A percentile compares a stretch with the other conserved stretches of the same genome.
Evolutionary conservation across 345 rosid species (phyloP).

Genomic region (Euphorbia lathyris): DNA sequence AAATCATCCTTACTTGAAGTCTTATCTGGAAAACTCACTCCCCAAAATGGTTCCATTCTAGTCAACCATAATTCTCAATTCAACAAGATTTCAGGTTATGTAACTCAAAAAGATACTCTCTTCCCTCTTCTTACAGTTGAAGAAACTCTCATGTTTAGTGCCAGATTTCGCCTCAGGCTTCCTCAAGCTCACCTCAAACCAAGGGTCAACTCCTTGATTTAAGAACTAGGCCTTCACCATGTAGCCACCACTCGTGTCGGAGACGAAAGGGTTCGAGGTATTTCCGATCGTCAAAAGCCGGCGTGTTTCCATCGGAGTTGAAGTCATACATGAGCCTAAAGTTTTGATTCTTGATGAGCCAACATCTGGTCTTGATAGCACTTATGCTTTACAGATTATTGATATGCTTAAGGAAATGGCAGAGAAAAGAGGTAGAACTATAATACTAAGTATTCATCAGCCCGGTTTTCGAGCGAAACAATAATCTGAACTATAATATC

Average conservation of each 20-base stretch:
- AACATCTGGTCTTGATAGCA: slow-evolving; percentile 96
- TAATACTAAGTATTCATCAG: too few species aligned
- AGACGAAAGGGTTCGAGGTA: slow-evolving; percentile 75
- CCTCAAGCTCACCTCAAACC: slow-evolving; percentile 48
- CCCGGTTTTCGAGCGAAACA: too few species aligned
- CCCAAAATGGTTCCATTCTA: too few species aligned
- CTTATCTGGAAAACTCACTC: too few species aligned
- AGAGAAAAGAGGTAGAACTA: too few species aligned
- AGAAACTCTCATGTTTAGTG: slow-evolving; percentile 89
- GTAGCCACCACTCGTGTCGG: slow-evolving; percentile 71
- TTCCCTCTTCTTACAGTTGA: slow-evolving; percentile 92
- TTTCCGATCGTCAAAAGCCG: slow-evolving; percentile 96
- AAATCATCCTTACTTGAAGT: too few species aligned
- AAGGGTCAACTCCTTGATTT: slow-evolving; percentile 61
- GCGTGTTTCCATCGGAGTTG: slow-evolving; percentile 92
- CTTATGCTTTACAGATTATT: too few species aligned
- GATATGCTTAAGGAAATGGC: too few species aligned
- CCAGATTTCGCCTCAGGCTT: slow-evolving; percentile 79
- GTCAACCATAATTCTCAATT: too few species aligned
- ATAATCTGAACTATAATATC: too few species aligned
- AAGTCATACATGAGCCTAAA: slow-evolving; percentile 80
- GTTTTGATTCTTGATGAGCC: slow-evolving; percentile 95
- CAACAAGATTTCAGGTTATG: slow-evolving; percentile 90
- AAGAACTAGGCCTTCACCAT: slow-evolving; percentile 79
- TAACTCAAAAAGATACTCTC: slow-evolving; percentile 74